Evolutionary conservation across 2,329 filamentous ascomycete genomes (phyloP), one percentile per base, ranked within the genome.

Genomic region (Cyphellophora attinorum): DNA sequence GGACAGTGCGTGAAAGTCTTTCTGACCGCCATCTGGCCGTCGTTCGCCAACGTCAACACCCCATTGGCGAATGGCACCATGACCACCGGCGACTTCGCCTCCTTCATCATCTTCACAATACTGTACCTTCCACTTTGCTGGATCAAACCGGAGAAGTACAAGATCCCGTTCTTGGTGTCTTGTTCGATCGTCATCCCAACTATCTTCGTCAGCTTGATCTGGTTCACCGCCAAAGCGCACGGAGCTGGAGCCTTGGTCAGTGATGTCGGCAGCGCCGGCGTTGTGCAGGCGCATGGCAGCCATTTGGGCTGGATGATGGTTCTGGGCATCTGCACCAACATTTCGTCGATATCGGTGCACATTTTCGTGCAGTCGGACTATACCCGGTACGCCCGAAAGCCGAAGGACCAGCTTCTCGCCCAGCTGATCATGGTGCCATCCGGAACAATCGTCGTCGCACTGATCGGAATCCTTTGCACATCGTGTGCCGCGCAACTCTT

Each of bases 71-170:
- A 63, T 36, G 61, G 62, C 14, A 64, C 66, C 44, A 61, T 62
- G 12, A 63, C 61, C 0, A 56, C 55, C 25, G 57, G 58, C 5
- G 64, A 67, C 55, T 50, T 64, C 29, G 55, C 52, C 5, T 29
- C 25, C 12, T 66, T 59, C 42, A 40, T 64, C 3, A 38, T 67
- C 11, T 67, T 61, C 48, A 65, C 58, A 39, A 29, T 63, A 10
- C 35, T 60, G 8, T 61, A 65, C 46, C 47, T 62, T 13, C 61
- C 63, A 1, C 59, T 65, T 14, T 51, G 62, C 4, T 60, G 52
- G 38, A 55, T 64, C 33, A 28, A 16, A 19, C 41, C 28, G 31
- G 41, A 40, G 38, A 31, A 34, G 17, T 44, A 25, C 21, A 38
- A 34, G 35, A 34, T 17, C 28, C 41, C 30, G 16, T 41, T 40